These are phyloP conservation scores for Centella asiatica DNA, from an alignment of 129 eudicot genomes.

Conservation along the genomic window DNA sequence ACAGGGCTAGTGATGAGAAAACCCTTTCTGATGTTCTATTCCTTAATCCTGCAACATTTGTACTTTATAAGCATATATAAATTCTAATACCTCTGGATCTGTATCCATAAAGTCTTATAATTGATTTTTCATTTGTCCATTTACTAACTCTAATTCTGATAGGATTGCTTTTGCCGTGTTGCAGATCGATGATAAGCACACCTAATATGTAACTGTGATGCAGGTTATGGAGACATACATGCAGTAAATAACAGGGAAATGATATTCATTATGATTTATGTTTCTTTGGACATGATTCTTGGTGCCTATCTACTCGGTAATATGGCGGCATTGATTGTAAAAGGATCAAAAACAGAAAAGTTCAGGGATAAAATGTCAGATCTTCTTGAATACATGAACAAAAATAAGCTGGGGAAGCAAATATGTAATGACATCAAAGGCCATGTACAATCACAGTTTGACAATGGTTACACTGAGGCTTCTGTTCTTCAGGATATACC, in stretches of 20 bases:
- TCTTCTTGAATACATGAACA: slow-evolving; percentile 48
- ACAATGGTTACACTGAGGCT: slow-evolving; percentile 35
- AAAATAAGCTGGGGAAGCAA: slow-evolving; percentile 50
- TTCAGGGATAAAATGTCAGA: slow-evolving; percentile 69
- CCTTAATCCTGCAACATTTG: too few relatives aligned
- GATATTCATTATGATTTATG: slow-evolving; percentile 62
- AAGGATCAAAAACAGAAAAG: slow-evolving; percentile 69
- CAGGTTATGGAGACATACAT: slow-evolving; percentile 81
- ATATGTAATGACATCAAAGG: slow-evolving; percentile 50
- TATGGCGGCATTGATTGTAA: slow-evolving; percentile 76
- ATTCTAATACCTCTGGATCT: too few relatives aligned
- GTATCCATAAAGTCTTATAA: too few relatives aligned
- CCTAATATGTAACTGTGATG: neutral
- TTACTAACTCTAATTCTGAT: neutral
- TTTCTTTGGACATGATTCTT: slow-evolving; percentile 73
- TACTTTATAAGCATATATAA: too few relatives aligned
- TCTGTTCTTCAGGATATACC: slow-evolving; percentile 65
- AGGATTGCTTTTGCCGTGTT: neutral
- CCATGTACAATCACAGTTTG: slow-evolving; percentile 56
- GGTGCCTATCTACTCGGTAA: slow-evolving; percentile 77
- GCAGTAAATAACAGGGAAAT: slow-evolving; percentile 70
- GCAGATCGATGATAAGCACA: neutral
- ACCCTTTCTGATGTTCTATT: neutral
- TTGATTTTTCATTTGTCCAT: too few relatives aligned
- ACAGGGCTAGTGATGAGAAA: neutral